Conservation (phyloP, 192 early-diverging fungal species). For the Phycomyces nitens region DNA sequence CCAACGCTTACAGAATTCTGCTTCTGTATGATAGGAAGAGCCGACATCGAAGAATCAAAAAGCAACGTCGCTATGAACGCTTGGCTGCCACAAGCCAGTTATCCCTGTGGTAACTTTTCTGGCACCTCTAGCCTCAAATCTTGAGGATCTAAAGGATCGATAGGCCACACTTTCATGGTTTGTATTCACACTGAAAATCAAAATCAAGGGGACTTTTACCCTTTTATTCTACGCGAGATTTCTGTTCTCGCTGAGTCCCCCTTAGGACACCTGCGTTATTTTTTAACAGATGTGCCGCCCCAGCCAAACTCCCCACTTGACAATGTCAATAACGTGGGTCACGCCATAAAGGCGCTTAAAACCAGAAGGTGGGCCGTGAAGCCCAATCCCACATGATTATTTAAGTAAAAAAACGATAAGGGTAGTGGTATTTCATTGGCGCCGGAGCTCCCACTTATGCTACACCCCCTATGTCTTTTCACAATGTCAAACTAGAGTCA, state of each 20-base stretch:
- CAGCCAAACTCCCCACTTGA: conserved; percentile 76
- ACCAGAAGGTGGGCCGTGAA: too few species aligned
- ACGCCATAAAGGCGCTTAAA: conserved; percentile 62
- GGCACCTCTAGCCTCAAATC: conserved; percentile 72
- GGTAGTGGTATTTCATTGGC: too few species aligned
- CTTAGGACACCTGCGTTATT: conserved; percentile 76
- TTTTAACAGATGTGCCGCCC: conserved; percentile 78
- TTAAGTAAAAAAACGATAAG: too few species aligned
- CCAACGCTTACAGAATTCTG: conserved; percentile 83
- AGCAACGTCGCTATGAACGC: conserved; percentile 82
- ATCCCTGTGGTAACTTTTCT: conserved; percentile 85
- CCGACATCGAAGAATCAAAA: conserved; percentile 86
- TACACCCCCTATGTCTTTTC: too few species aligned
- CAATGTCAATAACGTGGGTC: conserved; percentile 65
- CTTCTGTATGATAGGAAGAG: conserved; percentile 85
- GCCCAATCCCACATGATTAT: too few species aligned
- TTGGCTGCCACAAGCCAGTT: conserved; percentile 75
- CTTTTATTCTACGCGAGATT: conserved; percentile 75
- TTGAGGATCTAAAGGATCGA: conserved; percentile 59
- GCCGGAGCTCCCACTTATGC: too few species aligned
- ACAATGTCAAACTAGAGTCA: too few species aligned
- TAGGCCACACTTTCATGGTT: conserved; percentile 71
- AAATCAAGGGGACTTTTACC: conserved; percentile 73
- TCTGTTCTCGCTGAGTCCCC: conserved; percentile 72
- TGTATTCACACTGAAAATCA: conserved; percentile 54